phyloP scores from a whole-genome alignment of 129 eudicot genomes.

The Artemisia annua region DNA sequence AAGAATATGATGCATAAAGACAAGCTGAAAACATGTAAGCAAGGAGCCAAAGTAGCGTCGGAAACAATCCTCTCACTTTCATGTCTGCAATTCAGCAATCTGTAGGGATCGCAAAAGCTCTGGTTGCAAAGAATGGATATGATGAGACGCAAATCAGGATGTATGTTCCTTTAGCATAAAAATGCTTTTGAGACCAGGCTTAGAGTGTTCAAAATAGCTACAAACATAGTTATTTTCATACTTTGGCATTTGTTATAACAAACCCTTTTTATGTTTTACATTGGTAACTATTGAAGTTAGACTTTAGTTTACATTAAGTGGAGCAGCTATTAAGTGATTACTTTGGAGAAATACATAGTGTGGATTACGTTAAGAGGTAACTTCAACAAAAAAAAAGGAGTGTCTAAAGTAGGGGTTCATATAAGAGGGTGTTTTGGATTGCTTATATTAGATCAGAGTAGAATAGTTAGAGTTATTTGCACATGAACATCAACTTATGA shows the following conservation, averaged over 20 bases:
- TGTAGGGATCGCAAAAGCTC: constrained; percentile 95
- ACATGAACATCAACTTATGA: no score
- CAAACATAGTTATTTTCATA: no score
- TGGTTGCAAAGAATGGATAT: constrained; percentile 96
- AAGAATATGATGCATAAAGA: no score
- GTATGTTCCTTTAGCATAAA: constrained; percentile 36
- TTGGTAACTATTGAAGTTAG: background rate
- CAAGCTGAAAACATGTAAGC: no score
- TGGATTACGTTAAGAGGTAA: background rate
- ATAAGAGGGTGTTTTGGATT: no score
- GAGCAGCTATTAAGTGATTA: background rate
- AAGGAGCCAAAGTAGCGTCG: no score
- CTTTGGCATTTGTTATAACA: no score
- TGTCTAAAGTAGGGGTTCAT: no score
- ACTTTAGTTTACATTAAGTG: background rate
- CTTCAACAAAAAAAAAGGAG: background rate
- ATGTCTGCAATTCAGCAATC: constrained; percentile 58
- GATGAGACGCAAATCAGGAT: constrained; percentile 96
- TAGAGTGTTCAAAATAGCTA: no score
- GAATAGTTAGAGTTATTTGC: no score
- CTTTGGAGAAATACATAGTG: constrained; percentile 8
- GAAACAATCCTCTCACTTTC: background rate
- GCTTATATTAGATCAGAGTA: no score
- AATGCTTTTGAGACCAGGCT: no score
- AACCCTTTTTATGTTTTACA: background rate